Evolutionary conservation across 371 early-diverging fungal species (phyloP), one percentile per base, ranked within the genome.

Genomic region (Capillidium heterosporum): DNA sequence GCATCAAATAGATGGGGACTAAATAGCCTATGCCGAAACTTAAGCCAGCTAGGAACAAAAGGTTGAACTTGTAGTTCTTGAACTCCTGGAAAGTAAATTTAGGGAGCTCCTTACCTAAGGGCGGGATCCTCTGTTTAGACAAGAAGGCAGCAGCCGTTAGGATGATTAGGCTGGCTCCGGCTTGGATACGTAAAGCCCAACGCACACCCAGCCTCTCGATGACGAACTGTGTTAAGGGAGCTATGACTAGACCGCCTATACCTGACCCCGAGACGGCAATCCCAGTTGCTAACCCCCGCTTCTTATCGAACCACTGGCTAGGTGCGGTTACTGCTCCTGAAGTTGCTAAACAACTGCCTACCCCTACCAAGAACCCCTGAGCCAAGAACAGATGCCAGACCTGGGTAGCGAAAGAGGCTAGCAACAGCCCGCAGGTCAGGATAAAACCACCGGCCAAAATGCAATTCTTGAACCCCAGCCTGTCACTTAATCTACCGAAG

Each of bases 221-320:
- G 40, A 78, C 58, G 17, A 48, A 63, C 31, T 70, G 68, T 1
- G 71, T 70, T 39, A 81, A n/a, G 13, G 78, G 68, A 0, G 73
- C 65, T 26, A 81, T 66, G 0, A 68, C 65, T 1, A 81, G 61
- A 0, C 81, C 81, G n/a, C 83, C 83, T 15, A 80, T 39, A 8
- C 83, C 81, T 1, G 70, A 68, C 1, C 87, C 87, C 15, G 81
- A 70, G 0, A 84, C 76, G 1, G 75, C 78, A 43, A 87, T 67
- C 1, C 91, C 91, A 1, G 81, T 82, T 0, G 88, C 88, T 57
- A 87, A 63, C 0, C 85, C 87, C 29, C 85, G 72, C 11, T 65
- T 65, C 35, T 66, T 70, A 11, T 73, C 68, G 61, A 89, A 91
- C 83, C 84, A 88, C 62, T 84, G 81, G 0, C 80, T 63, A 8